Percentiles rank a stretch among this genome's conserved stretches.
Evolutionary conservation across 2,329 filamentous ascomycete genomes (phyloP).

Genomic region (Fusarium zealandicum): DNA sequence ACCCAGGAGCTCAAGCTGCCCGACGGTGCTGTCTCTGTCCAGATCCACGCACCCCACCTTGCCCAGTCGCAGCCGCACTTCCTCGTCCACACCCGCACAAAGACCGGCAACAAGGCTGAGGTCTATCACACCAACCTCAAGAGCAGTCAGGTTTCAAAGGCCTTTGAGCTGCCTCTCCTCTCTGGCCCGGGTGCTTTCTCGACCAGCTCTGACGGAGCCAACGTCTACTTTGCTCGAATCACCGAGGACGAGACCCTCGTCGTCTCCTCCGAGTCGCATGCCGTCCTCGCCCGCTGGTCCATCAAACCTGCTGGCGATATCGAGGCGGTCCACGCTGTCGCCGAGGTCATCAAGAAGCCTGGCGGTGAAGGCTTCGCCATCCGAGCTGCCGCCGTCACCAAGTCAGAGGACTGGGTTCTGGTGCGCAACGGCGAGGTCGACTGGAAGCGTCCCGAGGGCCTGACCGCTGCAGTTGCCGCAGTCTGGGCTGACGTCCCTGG

Average conservation of each 20-base stretch:
- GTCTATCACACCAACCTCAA: constrained; percentile 84
- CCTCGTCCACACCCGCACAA: constrained; percentile 80
- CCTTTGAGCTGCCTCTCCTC: constrained; percentile 79
- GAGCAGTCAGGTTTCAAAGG: constrained; percentile 72
- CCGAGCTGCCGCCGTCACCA: constrained; percentile 74
- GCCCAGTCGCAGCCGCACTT: constrained; percentile 80
- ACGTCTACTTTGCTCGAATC: constrained; percentile 88
- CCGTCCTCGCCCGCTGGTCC: constrained; percentile 77
- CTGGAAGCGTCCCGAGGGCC: constrained; percentile 83
- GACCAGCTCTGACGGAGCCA: constrained; percentile 76
- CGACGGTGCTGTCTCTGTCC: constrained; percentile 57
- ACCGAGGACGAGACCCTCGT: constrained; percentile 77
- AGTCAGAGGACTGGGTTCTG: constrained; percentile 78
- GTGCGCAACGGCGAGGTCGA: constrained; percentile 80
- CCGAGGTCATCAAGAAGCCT: constrained; percentile 81
- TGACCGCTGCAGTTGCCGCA: constrained; percentile 81
- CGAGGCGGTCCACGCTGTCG: constrained; percentile 70
- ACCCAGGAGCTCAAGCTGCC: constrained; percentile 62
- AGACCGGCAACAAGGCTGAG: constrained; percentile 77
- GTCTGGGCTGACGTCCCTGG: constrained; percentile 80
- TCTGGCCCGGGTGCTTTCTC: constrained; percentile 78
- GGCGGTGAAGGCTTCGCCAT: constrained; percentile 74
- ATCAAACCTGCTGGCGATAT: constrained; percentile 56
- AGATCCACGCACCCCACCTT: constrained; percentile 77
- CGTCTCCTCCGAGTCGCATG: constrained; percentile 78